These are phyloP conservation scores for Letharia lupina DNA, from an alignment of 495 filamentous ascomycete species.

Conservation along the genomic window DNA sequence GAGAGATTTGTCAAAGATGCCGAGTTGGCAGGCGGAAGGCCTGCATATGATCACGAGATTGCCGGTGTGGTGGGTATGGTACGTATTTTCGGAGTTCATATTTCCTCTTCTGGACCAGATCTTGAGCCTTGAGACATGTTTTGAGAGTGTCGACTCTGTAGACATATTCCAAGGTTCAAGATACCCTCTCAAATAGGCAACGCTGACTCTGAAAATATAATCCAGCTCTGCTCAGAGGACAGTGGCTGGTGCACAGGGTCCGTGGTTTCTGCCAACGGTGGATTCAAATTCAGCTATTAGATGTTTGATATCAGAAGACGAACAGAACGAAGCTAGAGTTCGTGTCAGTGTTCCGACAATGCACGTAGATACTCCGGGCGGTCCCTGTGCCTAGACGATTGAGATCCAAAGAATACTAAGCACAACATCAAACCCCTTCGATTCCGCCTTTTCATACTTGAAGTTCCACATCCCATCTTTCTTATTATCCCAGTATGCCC, in stretches of 20 bases:
- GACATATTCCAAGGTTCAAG: too few relatives aligned
- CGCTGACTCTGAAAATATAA: too few relatives aligned
- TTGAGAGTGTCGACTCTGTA: too few relatives aligned
- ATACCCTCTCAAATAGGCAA: too few relatives aligned
- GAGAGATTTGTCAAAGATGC: constrained; percentile 52
- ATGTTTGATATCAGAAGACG: background rate
- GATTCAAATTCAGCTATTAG: constrained; percentile 55
- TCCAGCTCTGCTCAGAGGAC: constrained; percentile 56
- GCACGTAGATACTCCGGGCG: background rate
- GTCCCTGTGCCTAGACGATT: constrained; percentile 28
- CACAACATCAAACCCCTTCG: constrained; percentile 83
- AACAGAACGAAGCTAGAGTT: background rate
- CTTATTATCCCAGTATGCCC: constrained; percentile 96
- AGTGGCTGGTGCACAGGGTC: constrained; percentile 74
- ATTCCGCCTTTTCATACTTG: constrained; percentile 81
- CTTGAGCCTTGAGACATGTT: too few relatives aligned
- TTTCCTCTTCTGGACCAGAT: too few relatives aligned
- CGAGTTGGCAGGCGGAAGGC: constrained; percentile 57
- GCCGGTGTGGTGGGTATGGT: constrained; percentile 76
- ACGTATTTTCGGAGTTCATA: too few relatives aligned
- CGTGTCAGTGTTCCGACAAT: background rate
- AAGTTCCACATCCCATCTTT: constrained; percentile 96
- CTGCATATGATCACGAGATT: constrained; percentile 66
- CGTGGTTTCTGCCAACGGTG: constrained; percentile 82
- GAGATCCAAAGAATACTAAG: constrained; percentile 85